Base-by-base conservation (phyloP, 805 yeast genomes). In the Yamadazyma tumulicola region DNA sequence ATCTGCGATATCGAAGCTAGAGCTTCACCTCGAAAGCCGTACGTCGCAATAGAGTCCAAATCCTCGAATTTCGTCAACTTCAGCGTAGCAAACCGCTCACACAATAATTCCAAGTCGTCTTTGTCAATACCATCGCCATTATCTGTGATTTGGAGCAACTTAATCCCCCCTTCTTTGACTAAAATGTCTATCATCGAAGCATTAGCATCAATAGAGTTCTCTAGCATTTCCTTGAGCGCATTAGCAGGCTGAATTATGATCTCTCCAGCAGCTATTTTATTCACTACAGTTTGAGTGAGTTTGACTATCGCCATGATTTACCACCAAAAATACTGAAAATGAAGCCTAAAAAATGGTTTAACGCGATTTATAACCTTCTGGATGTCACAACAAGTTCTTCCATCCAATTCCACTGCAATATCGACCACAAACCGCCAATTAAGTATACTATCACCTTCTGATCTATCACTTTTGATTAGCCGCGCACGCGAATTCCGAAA, bases 21-120 rank as follows among this genome's bases (percentile, higher is more conserved):
- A 0, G 98, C 98, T 57, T 93, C 98, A 11, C 98, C 98, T 36
- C 98, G 70, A 55, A 93, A 93, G 4, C 98, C 98, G 55, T 87
- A 87, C 0, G 97, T 89, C 15, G 74, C 64, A 16, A 93, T 75
- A 4, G 69, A 55, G 32, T 66, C 64, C 38, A 93, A 69, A 54
- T 93, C 98, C 32, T 85, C 91, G 54, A 84, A 91, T 6, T 61
- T 68, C 1, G 59, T 42, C 16, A 93, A 59, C 56, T 93, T 93
- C 0, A 97, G 88, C 0, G 98, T 93, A 15, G 97, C 85, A 60
- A 88, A 91, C 17, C 98, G 64, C 52, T 85, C 85, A 54, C 97
- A 93, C n/a, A 93, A 68, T 4, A 93, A 67, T 0, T 77, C 71
- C 28, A 93, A 54, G 51, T 93, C 97, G 0, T 74, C 84, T 29